A percentile compares a stretch with the other conserved stretches of the same genome.
phyloP scores from a whole-genome alignment of 1,284 basidiomycete genomes.

The Cutaneotrichosporon dermatis region DNA sequence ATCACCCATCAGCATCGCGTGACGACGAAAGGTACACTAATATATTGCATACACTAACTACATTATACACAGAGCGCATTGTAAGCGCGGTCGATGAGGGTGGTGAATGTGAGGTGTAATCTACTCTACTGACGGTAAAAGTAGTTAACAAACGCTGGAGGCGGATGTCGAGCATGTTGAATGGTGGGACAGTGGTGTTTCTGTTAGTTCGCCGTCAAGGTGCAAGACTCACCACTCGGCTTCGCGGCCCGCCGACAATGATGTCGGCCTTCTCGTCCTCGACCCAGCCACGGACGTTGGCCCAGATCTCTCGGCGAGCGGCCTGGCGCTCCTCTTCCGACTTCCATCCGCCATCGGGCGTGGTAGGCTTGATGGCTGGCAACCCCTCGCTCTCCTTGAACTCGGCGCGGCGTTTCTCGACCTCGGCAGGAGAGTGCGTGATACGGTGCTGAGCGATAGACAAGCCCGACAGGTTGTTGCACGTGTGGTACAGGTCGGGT shows the following conservation, averaged over 20 bases:
- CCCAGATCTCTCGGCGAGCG: slow-evolving; percentile 58
- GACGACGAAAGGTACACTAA: background rate
- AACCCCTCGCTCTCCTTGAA: slow-evolving; percentile 33
- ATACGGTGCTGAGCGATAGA: slow-evolving; percentile 78
- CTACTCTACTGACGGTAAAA: slow-evolving; percentile 62
- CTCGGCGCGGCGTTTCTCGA: slow-evolving; percentile 47
- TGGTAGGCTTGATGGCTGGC: slow-evolving; percentile 28
- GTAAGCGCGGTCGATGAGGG: background rate
- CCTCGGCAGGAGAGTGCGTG: slow-evolving; percentile 53
- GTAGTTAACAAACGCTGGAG: slow-evolving; percentile 66
- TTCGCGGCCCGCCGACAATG: slow-evolving; percentile 62
- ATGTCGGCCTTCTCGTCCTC: slow-evolving; percentile 62
- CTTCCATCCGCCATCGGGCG: slow-evolving; percentile 28
- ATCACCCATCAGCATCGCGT: background rate
- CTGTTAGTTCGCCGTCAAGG: slow-evolving; percentile 46
- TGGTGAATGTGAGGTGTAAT: background rate
- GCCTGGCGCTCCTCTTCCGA: slow-evolving; percentile 41
- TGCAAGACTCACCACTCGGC: slow-evolving; percentile 60
- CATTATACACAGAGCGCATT: background rate
- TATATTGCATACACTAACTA: background rate
- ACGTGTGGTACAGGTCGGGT: slow-evolving; percentile 84
- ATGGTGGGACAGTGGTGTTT: slow-evolving; percentile 87
- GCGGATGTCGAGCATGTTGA: slow-evolving; percentile 74
- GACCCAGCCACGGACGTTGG: slow-evolving; percentile 64
- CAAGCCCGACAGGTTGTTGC: slow-evolving; percentile 85